Evolutionary conservation across 495 filamentous ascomycete species (phyloP), one percentile per base, ranked within the genome.

Genomic region (Penicillium pulvis): DNA sequence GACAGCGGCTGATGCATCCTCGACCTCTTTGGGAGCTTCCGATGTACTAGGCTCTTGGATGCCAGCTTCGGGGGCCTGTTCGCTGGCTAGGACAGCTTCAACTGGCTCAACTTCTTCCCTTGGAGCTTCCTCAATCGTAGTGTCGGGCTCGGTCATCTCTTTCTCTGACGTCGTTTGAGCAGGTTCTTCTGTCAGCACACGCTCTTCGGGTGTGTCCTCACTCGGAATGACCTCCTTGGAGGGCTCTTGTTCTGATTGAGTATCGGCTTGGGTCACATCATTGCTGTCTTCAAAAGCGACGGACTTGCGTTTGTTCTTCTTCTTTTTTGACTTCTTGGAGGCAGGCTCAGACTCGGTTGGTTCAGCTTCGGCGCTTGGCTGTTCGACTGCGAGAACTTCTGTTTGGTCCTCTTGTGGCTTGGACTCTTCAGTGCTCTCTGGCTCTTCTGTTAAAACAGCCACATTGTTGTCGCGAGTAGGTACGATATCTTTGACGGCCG

Each of bases 271-370:
- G 4, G 28, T 35, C n/a, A 51, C 48, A 16, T 51, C 44, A 39
- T 8, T 20, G 24, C 7, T 16, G 23, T 56, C 46, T 35, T 66
- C 63, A 19, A 30, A 47, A 45, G 55, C 42, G 24, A 63, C 55
- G 44, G 66, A 64, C 44, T 68, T 59, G 46, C 66, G 60, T 67
- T 71, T 72, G 41, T 63, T 63, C 58, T 68, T 76, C 41, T 74
- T 72, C 57, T 76, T 75, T 50, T 72, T 72, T 33, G 68, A 68
- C 51, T 67, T 69, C 58, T 71, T 71, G 35, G 45, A 48, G 20
- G 16, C 20, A n/a, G 24, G 7, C 24, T 48, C 16, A 17, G 45
- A 55, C 74, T 74, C 52, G 67, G 69, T 26, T 66, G 68, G 45
- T 64, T 64, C 59, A 8, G 31, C 17, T 23, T 57, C 55, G 9